Evolutionary conservation across 2,329 filamentous ascomycete species (phyloP), one percentile per base, ranked within the genome.

Genomic region (Drechslerella dactyloides): DNA sequence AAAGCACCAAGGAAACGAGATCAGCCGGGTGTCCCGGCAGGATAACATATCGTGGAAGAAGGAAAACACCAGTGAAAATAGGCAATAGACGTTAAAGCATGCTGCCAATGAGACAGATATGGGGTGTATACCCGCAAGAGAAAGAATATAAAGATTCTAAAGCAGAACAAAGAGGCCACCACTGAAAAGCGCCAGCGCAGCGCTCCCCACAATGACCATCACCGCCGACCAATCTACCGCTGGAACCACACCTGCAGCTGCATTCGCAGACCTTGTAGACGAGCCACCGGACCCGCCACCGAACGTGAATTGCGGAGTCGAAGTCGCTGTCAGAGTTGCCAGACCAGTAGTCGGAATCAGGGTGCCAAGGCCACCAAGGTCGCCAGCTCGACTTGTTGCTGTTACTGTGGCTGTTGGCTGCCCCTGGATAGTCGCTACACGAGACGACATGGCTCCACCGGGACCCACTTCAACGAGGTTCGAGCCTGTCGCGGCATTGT

Each of bases 361-460:
- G 8, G 66, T 64, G 27, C 63, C 66, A 13, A 70, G 59, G 3
- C 65, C 64, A 2, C 64, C 65, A 21, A 70, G 59, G 24, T 59
- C 66, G 15, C 58, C 66, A 17, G 57, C 63, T 37, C 66, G 53
- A n/a, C 58, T 63, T 3, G 66, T 70, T 5, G 66, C 66, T 11
- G 66, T 64, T 1, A 44, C 66, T 2, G 53, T 51, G 19, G 61
- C 66, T 11, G 35, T 70, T 2, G 66, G 59, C 27, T 70, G 66
- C n/a, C 61, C 33, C 8, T 10, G 44, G 7, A 70, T 44, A 0
- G 46, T 55, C 13, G 66, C 59, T 11, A 54, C 66, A 42, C 48
- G 54, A 17, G 66, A 58, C 15, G 63, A 40, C 5, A 70, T 70
- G 11, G 59, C 58, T n/a, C 66, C 66, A 13, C 37, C 37, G 37